Base-by-base conservation (phyloP, 257 asterid genomes). In the Buddleja alternifolia region DNA sequence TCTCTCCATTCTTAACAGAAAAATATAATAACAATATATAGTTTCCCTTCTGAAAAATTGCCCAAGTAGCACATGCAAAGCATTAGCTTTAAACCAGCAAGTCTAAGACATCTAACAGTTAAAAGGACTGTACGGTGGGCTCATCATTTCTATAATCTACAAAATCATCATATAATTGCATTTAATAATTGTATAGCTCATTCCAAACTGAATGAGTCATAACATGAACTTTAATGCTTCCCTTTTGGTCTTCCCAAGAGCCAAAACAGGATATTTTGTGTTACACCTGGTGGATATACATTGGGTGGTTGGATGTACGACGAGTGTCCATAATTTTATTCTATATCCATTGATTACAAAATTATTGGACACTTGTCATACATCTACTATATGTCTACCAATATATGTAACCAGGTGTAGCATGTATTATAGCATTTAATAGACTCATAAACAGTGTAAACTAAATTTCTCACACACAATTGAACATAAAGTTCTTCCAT, bases 31-130 rank as follows among this genome's bases (percentile, higher is more conserved):
- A 36, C 45, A 58, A 60, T 60, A 36, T 51, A 59, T n/a, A n/a
- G 45, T 56, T 50, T 56, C 66, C 51, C 62, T 55, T n/a, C n/a
- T 15, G 45, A 73, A 67, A 73, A 65, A 64, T 70, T 72, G 80
- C 42, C 61, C 45, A n/a, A n/a, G n/a, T 23, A 66, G 82, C 90
- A 81, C 83, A 84, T 79, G 89, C 78, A 70, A 52, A 66, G 82
- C 90, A 79, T 71, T 73, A 75, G 61, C 76, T 74, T 73, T 45
- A 36, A 66, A 61, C 66, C 64, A 76, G 20, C 71, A 71, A 73
- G 75, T 55, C 55, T 66, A 73, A 9, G 45, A 34, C 53, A 45
- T 62, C 55, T 58, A 75, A 77, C 75, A 62, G 51, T 51, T 70
- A 42, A 50, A 47, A 63, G 16, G 41, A 56, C 15, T 21, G 66